Evolutionary conservation across 2,329 filamentous ascomycete genomes (phyloP).

Genomic region (Colletotrichum sp.): DNA sequence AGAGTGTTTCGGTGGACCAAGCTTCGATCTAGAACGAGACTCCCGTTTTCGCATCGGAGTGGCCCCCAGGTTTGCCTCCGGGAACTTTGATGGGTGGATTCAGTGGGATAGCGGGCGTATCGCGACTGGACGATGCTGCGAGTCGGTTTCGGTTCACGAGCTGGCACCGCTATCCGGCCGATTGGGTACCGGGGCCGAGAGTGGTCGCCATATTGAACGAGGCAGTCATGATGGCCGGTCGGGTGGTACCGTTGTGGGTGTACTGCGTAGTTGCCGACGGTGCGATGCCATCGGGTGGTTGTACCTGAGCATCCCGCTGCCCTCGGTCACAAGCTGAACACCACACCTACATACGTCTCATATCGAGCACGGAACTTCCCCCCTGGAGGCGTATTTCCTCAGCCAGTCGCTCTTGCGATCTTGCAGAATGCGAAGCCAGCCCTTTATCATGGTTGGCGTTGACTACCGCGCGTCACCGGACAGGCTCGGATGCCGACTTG

Average conservation of each 20-base stretch:
- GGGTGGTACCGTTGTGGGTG: neutral
- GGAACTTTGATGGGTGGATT: neutral
- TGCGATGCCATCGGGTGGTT: neutral
- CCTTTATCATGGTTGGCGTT: neutral
- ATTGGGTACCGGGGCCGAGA: neutral
- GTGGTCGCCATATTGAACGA: neutral
- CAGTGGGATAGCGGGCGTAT: neutral
- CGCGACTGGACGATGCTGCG: neutral
- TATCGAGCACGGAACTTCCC: neutral
- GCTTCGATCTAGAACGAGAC: neutral
- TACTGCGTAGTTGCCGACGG: neutral
- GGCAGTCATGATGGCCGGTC: neutral
- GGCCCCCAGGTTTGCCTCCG: neutral
- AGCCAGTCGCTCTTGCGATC: neutral
- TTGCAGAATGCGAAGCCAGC: neutral
- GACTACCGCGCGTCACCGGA: neutral
- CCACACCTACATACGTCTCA: neutral
- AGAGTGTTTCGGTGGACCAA: neutral
- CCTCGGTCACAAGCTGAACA: neutral
- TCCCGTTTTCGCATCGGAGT: neutral
- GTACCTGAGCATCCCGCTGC: fast-evolving
- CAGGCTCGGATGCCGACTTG: neutral
- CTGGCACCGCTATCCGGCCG: neutral
- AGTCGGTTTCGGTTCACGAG: neutral
- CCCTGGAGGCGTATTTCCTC: fast-evolving